Conservation (phyloP, 1,139 yeast genomes). For the Debaryomycetaceae sp. region DNA sequence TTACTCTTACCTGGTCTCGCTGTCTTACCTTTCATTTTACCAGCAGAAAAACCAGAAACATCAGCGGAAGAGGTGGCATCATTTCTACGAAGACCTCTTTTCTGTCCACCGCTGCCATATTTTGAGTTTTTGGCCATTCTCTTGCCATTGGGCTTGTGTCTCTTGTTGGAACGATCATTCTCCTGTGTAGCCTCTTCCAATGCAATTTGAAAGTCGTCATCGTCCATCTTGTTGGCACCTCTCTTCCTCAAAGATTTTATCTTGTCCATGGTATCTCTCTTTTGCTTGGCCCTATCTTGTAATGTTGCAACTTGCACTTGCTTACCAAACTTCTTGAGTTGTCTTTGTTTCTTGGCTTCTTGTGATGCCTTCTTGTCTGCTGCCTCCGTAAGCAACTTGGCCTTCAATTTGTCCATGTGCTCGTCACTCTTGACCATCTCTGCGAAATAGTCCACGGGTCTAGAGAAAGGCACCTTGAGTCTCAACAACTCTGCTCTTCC, state of each 20-base stretch:
- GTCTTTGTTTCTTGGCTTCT: slow-evolving; percentile 93
- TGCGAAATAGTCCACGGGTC: slow-evolving; percentile 96
- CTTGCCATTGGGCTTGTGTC: slow-evolving; percentile 59
- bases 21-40: slow-evolving; percentile 51
- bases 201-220: slow-evolving; percentile 67
- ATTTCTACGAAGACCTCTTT: slow-evolving; percentile 68
- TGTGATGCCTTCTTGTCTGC: slow-evolving; percentile 88
- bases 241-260: slow-evolving; percentile 88
- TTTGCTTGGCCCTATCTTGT: slow-evolving; percentile 92
- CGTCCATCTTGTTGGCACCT: slow-evolving; percentile 68
- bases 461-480: slow-evolving; percentile 78
- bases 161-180: slow-evolving; percentile 33
- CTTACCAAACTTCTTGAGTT: slow-evolving; percentile 94
- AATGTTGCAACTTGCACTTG: slow-evolving; percentile 93
- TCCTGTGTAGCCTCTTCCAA: slow-evolving; percentile 80
- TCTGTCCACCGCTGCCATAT: slow-evolving; percentile 66
- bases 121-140: slow-evolving; percentile 65
- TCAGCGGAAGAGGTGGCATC: slow-evolving; percentile 75
- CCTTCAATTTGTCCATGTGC: slow-evolving; percentile 93
- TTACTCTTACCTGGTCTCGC: slow-evolving; percentile 77
- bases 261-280: slow-evolving; percentile 86
- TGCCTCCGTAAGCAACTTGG: slow-evolving; percentile 78
- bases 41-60: slow-evolving; percentile 57
- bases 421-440: slow-evolving; percentile 98
- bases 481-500: slow-evolving; percentile 66